phyloP scores from a whole-genome alignment of 257 asterid species.

The Solanum raphanifolium region DNA sequence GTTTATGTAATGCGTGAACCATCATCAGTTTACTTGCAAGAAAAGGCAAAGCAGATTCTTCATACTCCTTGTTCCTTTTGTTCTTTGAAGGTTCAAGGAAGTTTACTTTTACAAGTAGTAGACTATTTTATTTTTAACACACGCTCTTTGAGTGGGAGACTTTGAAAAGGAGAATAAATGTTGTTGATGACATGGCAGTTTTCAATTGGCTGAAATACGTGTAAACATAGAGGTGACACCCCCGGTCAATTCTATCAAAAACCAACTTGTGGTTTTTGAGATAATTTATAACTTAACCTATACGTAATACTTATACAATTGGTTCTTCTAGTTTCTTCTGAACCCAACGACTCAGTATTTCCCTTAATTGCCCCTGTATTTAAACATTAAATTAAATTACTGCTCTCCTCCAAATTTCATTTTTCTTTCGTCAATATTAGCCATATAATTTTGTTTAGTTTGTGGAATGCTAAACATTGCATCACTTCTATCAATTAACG shows the following conservation, averaged over 20 bases:
- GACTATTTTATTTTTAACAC: background rate
- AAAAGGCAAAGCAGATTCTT: background rate
- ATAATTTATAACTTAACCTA: background rate
- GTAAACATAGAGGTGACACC: background rate
- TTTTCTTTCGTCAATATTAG: background rate
- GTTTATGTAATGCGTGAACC: background rate
- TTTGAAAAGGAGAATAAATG: background rate
- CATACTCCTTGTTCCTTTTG: background rate
- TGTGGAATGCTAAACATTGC: background rate
- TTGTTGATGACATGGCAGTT: slow-evolving; percentile 4
- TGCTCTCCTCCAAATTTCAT: background rate
- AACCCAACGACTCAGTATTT: background rate
- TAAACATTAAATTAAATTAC: background rate
- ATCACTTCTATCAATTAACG: background rate
- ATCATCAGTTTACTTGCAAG: background rate
- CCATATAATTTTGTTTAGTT: background rate
- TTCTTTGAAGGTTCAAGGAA: background rate
- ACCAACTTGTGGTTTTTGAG: background rate
- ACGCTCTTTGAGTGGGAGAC: background rate
- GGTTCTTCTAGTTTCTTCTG: background rate
- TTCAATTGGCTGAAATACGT: slow-evolving; percentile 2
- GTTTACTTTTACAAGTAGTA: background rate
- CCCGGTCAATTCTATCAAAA: background rate
- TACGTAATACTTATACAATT: background rate
- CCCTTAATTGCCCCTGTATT: background rate